Conservation (phyloP, 1,139 yeast genomes). For the Suhomyces chickasaworum region DNA sequence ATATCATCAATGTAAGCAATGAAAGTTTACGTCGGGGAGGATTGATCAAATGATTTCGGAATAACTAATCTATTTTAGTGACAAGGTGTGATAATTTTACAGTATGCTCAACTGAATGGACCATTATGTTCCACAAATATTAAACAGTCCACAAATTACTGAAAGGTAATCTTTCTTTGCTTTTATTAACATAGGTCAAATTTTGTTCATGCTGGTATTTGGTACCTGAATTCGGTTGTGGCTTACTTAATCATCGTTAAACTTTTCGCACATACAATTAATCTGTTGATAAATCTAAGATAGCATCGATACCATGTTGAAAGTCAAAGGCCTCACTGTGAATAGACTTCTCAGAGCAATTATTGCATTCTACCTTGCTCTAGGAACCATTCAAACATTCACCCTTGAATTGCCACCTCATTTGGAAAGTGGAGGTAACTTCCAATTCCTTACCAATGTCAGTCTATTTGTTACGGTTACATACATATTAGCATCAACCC, state of each 20-base stretch:
- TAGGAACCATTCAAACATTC: constrained; percentile 14
- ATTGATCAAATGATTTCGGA: not conserved
- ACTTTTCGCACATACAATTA: not conserved
- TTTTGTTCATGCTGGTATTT: too few species aligned
- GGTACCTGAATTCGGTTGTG: too few species aligned
- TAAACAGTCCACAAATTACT: too few species aligned
- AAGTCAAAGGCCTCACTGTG: not conserved
- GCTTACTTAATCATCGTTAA: not conserved
- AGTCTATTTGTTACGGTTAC: constrained; percentile 19
- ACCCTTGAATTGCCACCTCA: constrained; percentile 22
- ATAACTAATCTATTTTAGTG: not conserved
- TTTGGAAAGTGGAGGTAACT: constrained; percentile 24
- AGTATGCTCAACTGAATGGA: too few species aligned
- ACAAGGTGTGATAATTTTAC: too few species aligned
- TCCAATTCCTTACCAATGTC: constrained; percentile 27
- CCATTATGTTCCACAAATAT: too few species aligned
- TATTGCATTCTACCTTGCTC: not conserved
- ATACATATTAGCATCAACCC: constrained; percentile 13
- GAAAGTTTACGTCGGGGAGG: constrained; percentile 36
- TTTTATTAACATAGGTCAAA: too few species aligned
- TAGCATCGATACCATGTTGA: not conserved
- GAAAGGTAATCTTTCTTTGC: too few species aligned
- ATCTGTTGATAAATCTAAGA: not conserved
- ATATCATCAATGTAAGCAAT: constrained; percentile 55
- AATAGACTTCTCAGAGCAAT: not conserved